A percentile compares a stretch with the other conserved stretches of the same genome.
These are phyloP conservation scores for Quambalaria eucalypti DNA, from an alignment of 1,284 basidiomycete genomes.

Conservation along the genomic window DNA sequence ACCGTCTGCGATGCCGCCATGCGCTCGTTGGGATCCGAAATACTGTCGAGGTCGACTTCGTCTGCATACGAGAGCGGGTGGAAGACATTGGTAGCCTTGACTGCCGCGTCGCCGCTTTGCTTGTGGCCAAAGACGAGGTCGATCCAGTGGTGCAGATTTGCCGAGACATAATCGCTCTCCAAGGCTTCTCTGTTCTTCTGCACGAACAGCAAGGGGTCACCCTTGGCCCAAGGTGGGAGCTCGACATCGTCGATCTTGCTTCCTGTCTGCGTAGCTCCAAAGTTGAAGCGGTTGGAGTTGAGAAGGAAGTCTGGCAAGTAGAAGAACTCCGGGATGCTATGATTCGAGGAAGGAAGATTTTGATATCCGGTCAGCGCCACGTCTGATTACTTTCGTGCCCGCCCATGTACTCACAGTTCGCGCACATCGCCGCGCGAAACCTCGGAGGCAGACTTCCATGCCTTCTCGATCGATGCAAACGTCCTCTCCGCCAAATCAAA, in stretches of 20 bases:
- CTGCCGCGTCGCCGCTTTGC: constrained; percentile 33
- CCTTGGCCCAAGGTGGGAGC: constrained; percentile 80
- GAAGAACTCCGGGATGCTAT: constrained; percentile 90
- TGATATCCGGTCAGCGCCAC: too few species aligned
- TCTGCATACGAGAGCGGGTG: constrained; percentile 88
- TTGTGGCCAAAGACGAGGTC: constrained; percentile 56
- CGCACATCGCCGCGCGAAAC: constrained; percentile 86
- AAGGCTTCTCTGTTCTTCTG: constrained; percentile 73
- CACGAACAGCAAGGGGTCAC: constrained; percentile 76
- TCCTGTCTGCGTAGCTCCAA: constrained; percentile 73
- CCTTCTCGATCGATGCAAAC: constrained; percentile 62
- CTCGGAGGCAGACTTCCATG: constrained; percentile 74
- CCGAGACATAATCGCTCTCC: constrained; percentile 80
- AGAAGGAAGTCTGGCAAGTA: constrained; percentile 51
- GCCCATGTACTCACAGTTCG: constrained; percentile 79
- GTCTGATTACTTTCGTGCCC: too few species aligned
- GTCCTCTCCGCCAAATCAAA: constrained; percentile 92
- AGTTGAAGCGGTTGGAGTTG: constrained; percentile 56
- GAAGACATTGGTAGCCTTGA: constrained; percentile 70
- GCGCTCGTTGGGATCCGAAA: constrained; percentile 74
- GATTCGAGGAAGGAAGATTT: too few species aligned
- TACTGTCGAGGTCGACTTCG: constrained; percentile 54
- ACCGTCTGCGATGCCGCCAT: constrained; percentile 90
- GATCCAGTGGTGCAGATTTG: constrained; percentile 79
- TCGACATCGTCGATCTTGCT: constrained; percentile 78